Evolutionary conservation across 257 asterid species (phyloP), one percentile per base, ranked within the genome.

Genomic region (Leonotis leonurus): DNA sequence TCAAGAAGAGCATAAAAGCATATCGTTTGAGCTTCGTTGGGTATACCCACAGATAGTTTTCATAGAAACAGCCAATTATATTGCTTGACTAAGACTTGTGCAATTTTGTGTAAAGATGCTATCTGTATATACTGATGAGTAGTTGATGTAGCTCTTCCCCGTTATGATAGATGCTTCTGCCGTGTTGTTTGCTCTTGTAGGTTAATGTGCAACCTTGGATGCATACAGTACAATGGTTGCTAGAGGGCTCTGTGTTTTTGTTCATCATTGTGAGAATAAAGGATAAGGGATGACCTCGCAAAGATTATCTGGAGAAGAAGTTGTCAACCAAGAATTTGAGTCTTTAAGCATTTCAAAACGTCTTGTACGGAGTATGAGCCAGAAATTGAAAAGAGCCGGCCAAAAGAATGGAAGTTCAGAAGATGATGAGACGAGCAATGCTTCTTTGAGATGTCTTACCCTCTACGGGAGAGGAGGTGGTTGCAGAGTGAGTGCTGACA

Each of bases 401-500:
- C 79, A 60, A 11, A 80, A 72, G 68, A 79, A 32, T 4, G 87
- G 74, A 43, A 75, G 74, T 51, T 80, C 70, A 40, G 90, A 79
- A n/a, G 94, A 83, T 20, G 88, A 73, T 16, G 85, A 85, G 18
- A 49, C 63, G 3, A 74, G 64, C 50, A 82, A 92, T 3, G 79
- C 83, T 39, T 87, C 97, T 20, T 65, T 85, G 72, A 76, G 90
- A 70, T 93, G 99, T 53, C 97, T 93, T 46, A 54, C 87, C 18
- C 70, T 89, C 22, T 87, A 85, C 20, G 77, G 88, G 18, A 77
- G 96, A 67, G 95, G 89, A 53, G 95, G 97, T 37, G 99, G 97
- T 53, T 93, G 99, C 85, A 89, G 80, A 82, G 97, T 93, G 27
- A 86, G 89, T 52, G 97, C 94, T 35, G 96, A 93, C 58, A 83